Evolutionary conservation across 768 basidiomycete species (phyloP), one percentile per base, ranked within the genome.

Genomic region (Lactarius indigo): DNA sequence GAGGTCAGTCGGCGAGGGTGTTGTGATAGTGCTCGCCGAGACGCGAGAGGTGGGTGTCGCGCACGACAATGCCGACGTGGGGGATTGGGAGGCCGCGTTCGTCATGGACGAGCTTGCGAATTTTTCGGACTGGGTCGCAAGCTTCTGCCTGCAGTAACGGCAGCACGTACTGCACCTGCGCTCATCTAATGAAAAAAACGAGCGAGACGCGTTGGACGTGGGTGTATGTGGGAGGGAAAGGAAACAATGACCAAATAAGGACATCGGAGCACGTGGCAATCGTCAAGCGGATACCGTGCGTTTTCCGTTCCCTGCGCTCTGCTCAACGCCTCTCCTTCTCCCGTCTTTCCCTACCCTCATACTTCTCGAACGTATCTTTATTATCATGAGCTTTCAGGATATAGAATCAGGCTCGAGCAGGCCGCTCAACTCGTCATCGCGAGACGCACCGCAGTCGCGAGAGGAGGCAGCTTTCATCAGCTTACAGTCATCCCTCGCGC

Each of bases 21-120:
- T 80, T 78, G 76, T 91, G 75, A 80, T 97, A 98, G 80, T 98
- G 94, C 68, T 93, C 88, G 62, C 82, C 81, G 63, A 94, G 83
- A 50, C 96, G 87, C 69, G 85, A 88, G 65, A 84, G 82, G 6
- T 87, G 85, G 64, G 86, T 88, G 73, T 92, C 87, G 73, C 88
- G 87, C 41, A 89, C 79, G 72, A 87, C 67, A 69, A 91, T 72
- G 65, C 82, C 80, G 71, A 87, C 84, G 71, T 88, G 90, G 1
- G 91, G 91, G 52, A 84, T 80, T n/a, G 91, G 91, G 9, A 92
- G 83, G n/a, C 83, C 82, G 0, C 83, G 82, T 5, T 78, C 74
- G 79, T 89, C 80, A 61, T 76, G 78, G 13, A 89, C 82, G 39
- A 60, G 68, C 57, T 70, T 70, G 69, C 69, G 69, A 23, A 58